A percentile compares a stretch with the other conserved stretches of the same genome.
Conservation (phyloP, 768 basidiomycete species). For the Galerina sulciceps region DNA sequence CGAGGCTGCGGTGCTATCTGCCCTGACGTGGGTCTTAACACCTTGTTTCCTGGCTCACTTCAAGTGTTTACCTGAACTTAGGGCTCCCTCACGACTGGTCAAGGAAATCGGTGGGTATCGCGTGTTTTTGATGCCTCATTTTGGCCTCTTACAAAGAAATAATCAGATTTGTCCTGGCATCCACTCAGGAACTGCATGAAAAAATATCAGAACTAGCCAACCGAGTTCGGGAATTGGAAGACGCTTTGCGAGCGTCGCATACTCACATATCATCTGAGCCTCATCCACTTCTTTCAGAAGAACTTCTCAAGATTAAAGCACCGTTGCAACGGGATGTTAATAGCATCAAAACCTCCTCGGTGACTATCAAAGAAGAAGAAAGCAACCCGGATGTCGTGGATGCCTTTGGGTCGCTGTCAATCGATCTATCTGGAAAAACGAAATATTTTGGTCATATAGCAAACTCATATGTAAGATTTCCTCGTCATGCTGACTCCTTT, state of each 20-base stretch:
- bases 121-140: neutral
- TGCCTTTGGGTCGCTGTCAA: slow-evolving; percentile 80
- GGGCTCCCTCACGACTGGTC: slow-evolving; percentile 83
- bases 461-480: slow-evolving; percentile 68
- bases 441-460: slow-evolving; percentile 80
- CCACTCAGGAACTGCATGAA: slow-evolving; percentile 81
- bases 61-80: slow-evolving; percentile 24
- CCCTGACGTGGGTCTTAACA: slow-evolving; percentile 61
- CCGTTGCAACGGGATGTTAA: slow-evolving; percentile 72
- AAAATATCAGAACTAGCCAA: slow-evolving; percentile 76
- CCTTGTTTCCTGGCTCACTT: slow-evolving; percentile 13
- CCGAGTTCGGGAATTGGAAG: slow-evolving; percentile 80
- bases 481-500: slow-evolving; percentile 2
- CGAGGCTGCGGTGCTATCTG: slow-evolving; percentile 82
- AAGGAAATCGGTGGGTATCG: slow-evolving; percentile 70
- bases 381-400: slow-evolving; percentile 71
- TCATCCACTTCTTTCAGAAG: slow-evolving; percentile 73
- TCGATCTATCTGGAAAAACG: slow-evolving; percentile 70
- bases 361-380: slow-evolving; percentile 63
- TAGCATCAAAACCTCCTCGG: slow-evolving; percentile 38
- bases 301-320: slow-evolving; percentile 75
- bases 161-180: slow-evolving; percentile 74
- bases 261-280: slow-evolving; percentile 56
- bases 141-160: neutral
- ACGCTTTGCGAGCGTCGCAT: slow-evolving; percentile 66